Base-by-base conservation (phyloP, 2,329 filamentous ascomycete genomes). In the Claviceps cyperi region DNA sequence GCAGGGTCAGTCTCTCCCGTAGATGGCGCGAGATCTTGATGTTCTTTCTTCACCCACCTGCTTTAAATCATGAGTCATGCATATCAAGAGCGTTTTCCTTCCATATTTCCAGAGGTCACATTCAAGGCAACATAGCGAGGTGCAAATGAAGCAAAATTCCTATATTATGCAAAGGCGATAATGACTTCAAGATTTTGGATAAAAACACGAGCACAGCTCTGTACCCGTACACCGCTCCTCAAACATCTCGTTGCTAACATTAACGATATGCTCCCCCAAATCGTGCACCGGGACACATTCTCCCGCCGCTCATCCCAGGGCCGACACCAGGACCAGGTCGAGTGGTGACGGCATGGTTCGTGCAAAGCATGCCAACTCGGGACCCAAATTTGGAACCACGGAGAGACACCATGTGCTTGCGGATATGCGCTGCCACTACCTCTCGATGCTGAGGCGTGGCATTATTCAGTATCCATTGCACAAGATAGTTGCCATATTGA, bases 331-430 rank as follows among this genome's bases (percentile, higher is more conserved):
- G 88, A 41, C 90, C 91, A 53, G 91, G 90, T 50, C 90, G 87
- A 58, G 89, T 96, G 48, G 86, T 79, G 58, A 89, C 81, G 46
- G 87, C 88, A 38, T 90, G 91, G 67, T 97, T 97, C 69, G 88
- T 94, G 72, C 94, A 98, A 50, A 98, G 84, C 91, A 98, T 97
- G 35, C 92, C 92, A 54, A 98, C 92, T 51, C 92, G 87, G 52
- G 92, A 98, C 53, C 92, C 92, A 65, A 97, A 98, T 68, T 98
- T 98, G 62, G 92, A 97, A 51, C 92, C 92, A 53, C 92, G 86
- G 46, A 98, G 84, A 51, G 92, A 98, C 8, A 98, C 92, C 92
- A 98, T 98, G 68, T 98, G 92, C 77, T 97, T 97, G 59, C 88
- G 85, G 60, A 98, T 94, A 63, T 98, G 92, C 51, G 82, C 83